Evolutionary conservation across 441 rosid species (phyloP), one percentile per base, ranked within the genome.

Genomic region (Croton setiger): DNA sequence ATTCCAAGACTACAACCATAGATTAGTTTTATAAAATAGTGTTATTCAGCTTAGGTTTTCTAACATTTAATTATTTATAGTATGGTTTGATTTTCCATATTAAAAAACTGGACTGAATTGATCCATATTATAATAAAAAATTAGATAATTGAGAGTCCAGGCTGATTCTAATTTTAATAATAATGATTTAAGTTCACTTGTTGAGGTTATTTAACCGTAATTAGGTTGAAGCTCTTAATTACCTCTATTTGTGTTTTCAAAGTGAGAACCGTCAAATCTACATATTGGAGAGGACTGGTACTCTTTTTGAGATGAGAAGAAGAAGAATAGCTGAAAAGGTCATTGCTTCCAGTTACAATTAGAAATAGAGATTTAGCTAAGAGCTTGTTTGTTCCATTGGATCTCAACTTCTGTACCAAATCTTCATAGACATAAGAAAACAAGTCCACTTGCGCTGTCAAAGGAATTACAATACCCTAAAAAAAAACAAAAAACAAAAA

Each of bases 301-400:
- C 61, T 70, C 67, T 80, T 67, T 21, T 62, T 80, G 14, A 76
- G 80, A 36, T 82, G 54, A 1, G 85, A 74, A 0, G 84, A 81
- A 20, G 76, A 82, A 14, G 60, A 74, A 65, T 87, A 88, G 41
- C 75, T 85, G 11, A 86, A 77, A 56, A 90, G 65, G 73, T 90
- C 98, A 45, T 93, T 93, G 78, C 87, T 90, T 0, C 96, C 93
- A 1, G 85, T 85, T 21, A 82, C 83, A 53, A 82, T 45, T 12
- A 48, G 31, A 62, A 84, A 86, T 43, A 90, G 71, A 20, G 98
- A 86, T 54, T 82, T 86, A 0, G 88, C 75, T 7, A 85, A 20
- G 71, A 66, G 86, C 20, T 59, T 44, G 41, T 82, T 79, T 23
- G 85, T 81, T 15, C 47, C 79, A 9, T 78, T 13, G n/a, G 81